Evolutionary conservation across 176 grass and related monocot genomes (phyloP).

Genomic region (Carex pumila): DNA sequence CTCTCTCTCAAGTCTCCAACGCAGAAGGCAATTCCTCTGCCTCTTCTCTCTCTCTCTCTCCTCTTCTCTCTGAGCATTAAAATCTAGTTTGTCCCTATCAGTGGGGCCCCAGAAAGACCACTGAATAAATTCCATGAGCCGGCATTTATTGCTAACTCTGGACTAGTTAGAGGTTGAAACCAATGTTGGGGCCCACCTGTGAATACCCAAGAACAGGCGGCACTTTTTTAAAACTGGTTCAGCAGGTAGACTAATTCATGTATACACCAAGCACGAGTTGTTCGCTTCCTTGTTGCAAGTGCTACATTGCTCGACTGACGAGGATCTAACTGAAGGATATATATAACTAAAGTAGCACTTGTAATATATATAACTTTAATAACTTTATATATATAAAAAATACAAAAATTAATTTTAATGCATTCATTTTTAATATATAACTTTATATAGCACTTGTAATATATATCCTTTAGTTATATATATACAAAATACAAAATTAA

Average conservation of each 20-base stretch:
- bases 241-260: background rate
- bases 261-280: background rate
- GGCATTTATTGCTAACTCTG: background rate
- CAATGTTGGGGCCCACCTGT: background rate
- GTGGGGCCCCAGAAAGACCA: background rate
- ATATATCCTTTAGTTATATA: too few relatives aligned
- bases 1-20: background rate
- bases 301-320: too few relatives aligned
- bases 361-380: too few relatives aligned
- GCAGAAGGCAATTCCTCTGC: conserved; percentile 15
- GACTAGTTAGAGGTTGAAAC: background rate
- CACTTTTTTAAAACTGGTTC: background rate
- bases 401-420: too few relatives aligned
- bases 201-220: background rate
- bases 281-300: background rate
- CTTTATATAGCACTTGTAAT: too few relatives aligned
- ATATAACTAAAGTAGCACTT: too few relatives aligned
- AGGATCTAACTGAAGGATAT: too few relatives aligned
- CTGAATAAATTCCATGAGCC: conserved; percentile 11
- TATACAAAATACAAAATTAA: too few relatives aligned
- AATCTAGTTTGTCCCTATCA: background rate
- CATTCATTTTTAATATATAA: too few relatives aligned
- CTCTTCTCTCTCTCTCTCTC: conserved; percentile 6
- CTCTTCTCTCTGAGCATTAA: background rate
- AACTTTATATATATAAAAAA: too few relatives aligned